A percentile compares a stretch with the other conserved stretches of the same genome.
Conservation (phyloP, 495 filamentous ascomycete species). For the Penicillium canescens region DNA sequence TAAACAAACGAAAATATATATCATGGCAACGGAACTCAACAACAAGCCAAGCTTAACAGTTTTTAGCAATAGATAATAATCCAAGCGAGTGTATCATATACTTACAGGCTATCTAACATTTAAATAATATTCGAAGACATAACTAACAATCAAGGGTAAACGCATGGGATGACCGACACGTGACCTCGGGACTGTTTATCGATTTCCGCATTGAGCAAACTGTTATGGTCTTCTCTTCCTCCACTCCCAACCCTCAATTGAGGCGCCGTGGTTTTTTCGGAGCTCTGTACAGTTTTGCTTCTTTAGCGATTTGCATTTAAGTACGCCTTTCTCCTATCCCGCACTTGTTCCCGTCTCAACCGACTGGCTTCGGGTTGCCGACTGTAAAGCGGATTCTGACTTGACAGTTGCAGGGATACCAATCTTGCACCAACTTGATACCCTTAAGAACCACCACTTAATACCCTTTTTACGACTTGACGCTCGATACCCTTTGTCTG, state of each 20-base stretch:
- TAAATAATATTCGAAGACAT: too few species aligned
- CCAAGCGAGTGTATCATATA: too few species aligned
- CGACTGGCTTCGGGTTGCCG: slow-evolving; percentile 17
- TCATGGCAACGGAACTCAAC: too few species aligned
- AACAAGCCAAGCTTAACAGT: too few species aligned
- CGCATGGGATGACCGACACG: slow-evolving; percentile 12
- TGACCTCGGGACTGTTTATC: slow-evolving; percentile 45
- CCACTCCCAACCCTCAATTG: slow-evolving; percentile 21
- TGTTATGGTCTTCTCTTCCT: slow-evolving; percentile 35
- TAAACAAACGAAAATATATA: too few species aligned
- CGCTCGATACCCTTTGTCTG: slow-evolving; percentile 22
- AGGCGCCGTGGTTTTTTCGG: slow-evolving; percentile 13
- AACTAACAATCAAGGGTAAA: background rate
- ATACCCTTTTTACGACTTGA: slow-evolving; percentile 21
- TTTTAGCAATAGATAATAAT: too few species aligned
- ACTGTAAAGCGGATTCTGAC: slow-evolving; percentile 21
- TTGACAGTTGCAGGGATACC: slow-evolving; percentile 33
- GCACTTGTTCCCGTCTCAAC: slow-evolving; percentile 7
- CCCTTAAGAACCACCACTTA: slow-evolving; percentile 15
- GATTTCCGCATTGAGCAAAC: slow-evolving; percentile 41
- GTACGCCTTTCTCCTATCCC: slow-evolving; percentile 8
- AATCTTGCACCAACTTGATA: slow-evolving; percentile 26
- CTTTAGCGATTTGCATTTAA: slow-evolving; percentile 33
- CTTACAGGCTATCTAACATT: too few species aligned
- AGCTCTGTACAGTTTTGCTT: slow-evolving; percentile 29